Base-by-base conservation (phyloP, 257 asterid species). In the Solanum raphanifolium region DNA sequence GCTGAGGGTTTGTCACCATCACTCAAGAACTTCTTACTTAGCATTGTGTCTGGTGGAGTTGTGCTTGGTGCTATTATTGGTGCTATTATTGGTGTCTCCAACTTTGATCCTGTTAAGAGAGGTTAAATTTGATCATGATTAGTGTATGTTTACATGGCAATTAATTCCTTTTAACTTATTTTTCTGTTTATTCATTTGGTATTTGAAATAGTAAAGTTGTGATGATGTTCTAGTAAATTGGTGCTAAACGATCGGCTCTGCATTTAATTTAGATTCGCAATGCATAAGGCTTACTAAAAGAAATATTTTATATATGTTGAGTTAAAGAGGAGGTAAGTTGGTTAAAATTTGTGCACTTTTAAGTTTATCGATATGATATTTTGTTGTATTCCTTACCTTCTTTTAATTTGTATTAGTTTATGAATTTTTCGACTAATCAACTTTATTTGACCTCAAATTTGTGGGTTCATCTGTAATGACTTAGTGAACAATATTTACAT, bases 21-120 rank as follows among this genome's bases (percentile, higher is more conserved):
- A 15, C 94, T 96, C 29, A 93, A 95, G 92, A 96, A 95, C 90
- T 95, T 95, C 94, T 87, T 95, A 92, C 93, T 93, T 85, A 96
- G 99, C 89, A 96, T 94, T 55, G 93, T 21, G 13, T 96, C 99
- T 10, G 99, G 99, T 36, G 97, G 98, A 18, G 93, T 91, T 8
- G 98, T 96, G 52, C 92, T 92, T 86, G 83, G 66, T 25, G 96
- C 93, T 83, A 84, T 96, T 27, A 2, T 92, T 31, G 98, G 94
- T 12, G 99, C 94, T n/a, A 90, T 96, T 32, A 21, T 94, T 55
- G 98, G 94, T 46, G 95, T 96, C 35, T 82, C 98, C 90, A 96
- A 94, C 95, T 96, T 96, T 69, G 99, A 95, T 83, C 99, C 98
- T 32, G 98, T 96, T 89, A 96, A 94, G 92, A 87, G 98, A 87